These are phyloP conservation scores for Smallanthus sonchifolius DNA, from an alignment of 129 eudicot genomes.

Conservation along the genomic window DNA sequence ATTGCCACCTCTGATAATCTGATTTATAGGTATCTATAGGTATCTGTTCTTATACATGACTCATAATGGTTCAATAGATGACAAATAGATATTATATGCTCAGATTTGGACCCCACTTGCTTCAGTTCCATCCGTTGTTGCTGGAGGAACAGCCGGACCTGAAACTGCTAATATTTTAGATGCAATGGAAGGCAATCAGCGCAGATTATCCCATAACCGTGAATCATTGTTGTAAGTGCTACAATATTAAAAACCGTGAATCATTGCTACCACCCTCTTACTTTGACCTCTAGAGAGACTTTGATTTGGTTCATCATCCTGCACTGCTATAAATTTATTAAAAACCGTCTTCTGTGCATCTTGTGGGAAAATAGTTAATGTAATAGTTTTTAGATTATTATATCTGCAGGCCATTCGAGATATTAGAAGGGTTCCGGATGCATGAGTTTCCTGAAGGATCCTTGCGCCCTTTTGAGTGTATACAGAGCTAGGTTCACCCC, in stretches of 20 bases:
- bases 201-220: constrained; percentile 63
- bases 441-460: constrained; percentile 89
- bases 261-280: constrained; percentile 4
- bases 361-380: not conserved
- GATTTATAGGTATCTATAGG: not conserved
- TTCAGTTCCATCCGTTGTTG: constrained; percentile 61
- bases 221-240: constrained; percentile 63
- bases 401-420: constrained; percentile 73
- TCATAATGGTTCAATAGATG: constrained; percentile 5
- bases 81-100: not conserved
- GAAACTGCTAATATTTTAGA: constrained; percentile 61
- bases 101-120: constrained; percentile 93
- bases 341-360: not conserved
- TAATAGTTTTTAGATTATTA: constrained; percentile 7
- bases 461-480: constrained; percentile 85
- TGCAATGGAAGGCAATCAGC: constrained; percentile 84
- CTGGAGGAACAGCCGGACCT: constrained; percentile 64
- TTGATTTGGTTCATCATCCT: not conserved
- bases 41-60: not conserved
- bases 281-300: not conserved
- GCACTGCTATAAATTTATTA: not conserved
- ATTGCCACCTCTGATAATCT: not conserved
- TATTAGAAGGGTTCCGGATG: constrained; percentile 81
- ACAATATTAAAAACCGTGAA: constrained; percentile 54
- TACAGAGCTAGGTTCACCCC: constrained; percentile 55